Evolutionary conservation across 1,139 yeast species (phyloP).

Genomic region (Taphrina communis): DNA sequence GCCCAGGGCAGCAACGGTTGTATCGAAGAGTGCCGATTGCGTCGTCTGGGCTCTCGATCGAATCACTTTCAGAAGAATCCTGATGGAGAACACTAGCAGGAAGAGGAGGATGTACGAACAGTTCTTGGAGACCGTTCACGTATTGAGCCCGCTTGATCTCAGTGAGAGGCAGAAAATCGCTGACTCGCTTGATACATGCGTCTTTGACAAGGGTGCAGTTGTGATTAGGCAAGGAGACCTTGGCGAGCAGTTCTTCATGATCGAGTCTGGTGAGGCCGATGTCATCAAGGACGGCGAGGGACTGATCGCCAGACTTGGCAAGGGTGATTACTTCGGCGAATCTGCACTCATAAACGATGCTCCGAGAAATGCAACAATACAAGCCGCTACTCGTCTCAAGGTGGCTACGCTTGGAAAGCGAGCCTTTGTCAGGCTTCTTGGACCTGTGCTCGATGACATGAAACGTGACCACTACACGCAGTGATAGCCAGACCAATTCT

Average conservation of each 20-base stretch:
- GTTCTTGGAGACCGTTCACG: conserved; percentile 84
- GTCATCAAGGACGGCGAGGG: conserved; percentile 69
- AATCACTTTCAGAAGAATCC: conserved; percentile 86
- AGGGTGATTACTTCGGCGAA: conserved; percentile 97
- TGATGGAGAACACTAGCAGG: conserved; percentile 86
- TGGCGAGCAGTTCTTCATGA: conserved; percentile 89
- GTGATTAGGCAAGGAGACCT: conserved; percentile 87
- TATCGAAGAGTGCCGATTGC: conserved; percentile 59
- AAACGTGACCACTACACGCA: conserved; percentile 25
- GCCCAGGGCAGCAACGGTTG: conserved; percentile 96
- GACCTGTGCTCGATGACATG: conserved; percentile 51
- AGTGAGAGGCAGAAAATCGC: conserved; percentile 92
- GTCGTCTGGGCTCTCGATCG: conserved; percentile 93
- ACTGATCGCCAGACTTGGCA: conserved; percentile 63
- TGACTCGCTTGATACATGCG: conserved; percentile 85
- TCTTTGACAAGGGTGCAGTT: conserved; percentile 71
- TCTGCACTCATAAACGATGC: conserved; percentile 87
- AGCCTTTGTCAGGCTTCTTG: conserved; percentile 91
- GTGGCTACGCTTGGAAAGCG: conserved; percentile 90
- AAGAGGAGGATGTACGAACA: conserved; percentile 90
- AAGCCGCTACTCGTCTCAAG: conserved; percentile 73
- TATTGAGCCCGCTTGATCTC: conserved; percentile 69
- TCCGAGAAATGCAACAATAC: conserved; percentile 94
- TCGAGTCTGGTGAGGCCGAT: conserved; percentile 84
- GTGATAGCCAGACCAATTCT: neutral